These are phyloP conservation scores for Heteromeles arbutifolia DNA, from an alignment of 306 rosid species.

Conservation along the genomic window DNA sequence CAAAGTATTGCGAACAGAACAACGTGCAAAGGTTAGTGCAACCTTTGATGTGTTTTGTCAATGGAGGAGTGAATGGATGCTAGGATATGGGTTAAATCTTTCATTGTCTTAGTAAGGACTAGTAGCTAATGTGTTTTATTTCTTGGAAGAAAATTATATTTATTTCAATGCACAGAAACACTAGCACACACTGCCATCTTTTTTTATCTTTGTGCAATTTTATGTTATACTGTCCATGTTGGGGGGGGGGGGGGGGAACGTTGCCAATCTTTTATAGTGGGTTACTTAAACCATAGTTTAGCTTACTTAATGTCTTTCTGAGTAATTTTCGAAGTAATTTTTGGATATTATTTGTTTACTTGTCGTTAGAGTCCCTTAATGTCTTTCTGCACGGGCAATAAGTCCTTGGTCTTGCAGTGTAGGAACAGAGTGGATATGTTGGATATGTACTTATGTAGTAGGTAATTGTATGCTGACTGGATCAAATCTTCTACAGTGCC, in stretches of 20 bases:
- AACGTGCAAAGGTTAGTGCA: conserved; percentile 65
- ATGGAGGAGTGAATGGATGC: neutral
- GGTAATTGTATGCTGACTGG: conserved; percentile 15
- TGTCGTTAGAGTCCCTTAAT: neutral
- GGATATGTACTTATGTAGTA: too few relatives aligned
- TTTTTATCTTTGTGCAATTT: too few relatives aligned
- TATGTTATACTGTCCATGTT: neutral
- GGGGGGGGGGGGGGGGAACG: too few relatives aligned
- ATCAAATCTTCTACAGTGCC: conserved; percentile 48
- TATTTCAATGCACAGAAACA: neutral
- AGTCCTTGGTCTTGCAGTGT: neutral
- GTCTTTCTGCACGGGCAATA: neutral
- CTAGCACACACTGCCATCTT: neutral
- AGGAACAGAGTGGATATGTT: neutral
- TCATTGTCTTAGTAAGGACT: neutral
- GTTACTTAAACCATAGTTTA: too few relatives aligned
- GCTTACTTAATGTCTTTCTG: too few relatives aligned
- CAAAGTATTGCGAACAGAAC: conserved; percentile 86
- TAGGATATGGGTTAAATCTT: neutral
- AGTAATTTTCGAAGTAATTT: neutral
- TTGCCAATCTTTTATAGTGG: neutral
- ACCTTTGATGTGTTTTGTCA: neutral
- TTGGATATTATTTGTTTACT: neutral
- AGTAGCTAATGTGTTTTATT: neutral
- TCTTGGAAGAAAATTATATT: neutral